Evolutionary conservation across 2,329 filamentous ascomycete species (phyloP), one percentile per base, ranked within the genome.

Genomic region (Allantophomopsis lycopodina): DNA sequence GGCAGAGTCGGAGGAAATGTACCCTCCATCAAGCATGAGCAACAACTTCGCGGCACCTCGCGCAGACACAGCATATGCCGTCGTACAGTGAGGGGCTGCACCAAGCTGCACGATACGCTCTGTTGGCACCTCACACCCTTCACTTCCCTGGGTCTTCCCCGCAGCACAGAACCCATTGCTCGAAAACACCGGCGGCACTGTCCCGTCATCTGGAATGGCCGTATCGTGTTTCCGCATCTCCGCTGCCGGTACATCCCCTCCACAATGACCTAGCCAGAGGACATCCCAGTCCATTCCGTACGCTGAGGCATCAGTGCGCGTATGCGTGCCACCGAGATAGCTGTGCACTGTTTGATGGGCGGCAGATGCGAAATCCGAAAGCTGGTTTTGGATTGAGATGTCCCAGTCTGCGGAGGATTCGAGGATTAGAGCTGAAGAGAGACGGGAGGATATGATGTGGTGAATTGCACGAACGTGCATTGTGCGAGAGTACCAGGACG

Each of bases 251-350:
- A 6, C 17, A 8, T n/a, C 4, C 3, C 28, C 28, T 13, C 63
- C 63, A 42, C 66, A 69, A 42, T 68, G 64, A 17, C 68, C 68
- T 1, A 69, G 49, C 66, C 66, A 71, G 7, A 71, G 58, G 2
- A 71, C 44, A 42, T 72, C 68, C 69, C 68, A 72, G 42, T 61
- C 53, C 41, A 64, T 62, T n/a, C 68, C 66, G 39, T 69, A 73
- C 0, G 68, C 64, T 1, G 63, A 64, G 14, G 20, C 18, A 15
- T 4, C 16, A 4, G 13, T 36, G 16, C 18, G 14, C 3, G 16
- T 7, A 5, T 23, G 14, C 32, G 32, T 34, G 16, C 32, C 16
- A 10, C 13, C 10, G 4, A 7, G 14, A 14, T n/a, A 36, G 35
- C 14, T n/a, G 6, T 36, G 14, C 15, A 36, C 7, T 23, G 18